Base-by-base conservation (phyloP, 345 rosid genomes). In the Syzygium jambos region DNA sequence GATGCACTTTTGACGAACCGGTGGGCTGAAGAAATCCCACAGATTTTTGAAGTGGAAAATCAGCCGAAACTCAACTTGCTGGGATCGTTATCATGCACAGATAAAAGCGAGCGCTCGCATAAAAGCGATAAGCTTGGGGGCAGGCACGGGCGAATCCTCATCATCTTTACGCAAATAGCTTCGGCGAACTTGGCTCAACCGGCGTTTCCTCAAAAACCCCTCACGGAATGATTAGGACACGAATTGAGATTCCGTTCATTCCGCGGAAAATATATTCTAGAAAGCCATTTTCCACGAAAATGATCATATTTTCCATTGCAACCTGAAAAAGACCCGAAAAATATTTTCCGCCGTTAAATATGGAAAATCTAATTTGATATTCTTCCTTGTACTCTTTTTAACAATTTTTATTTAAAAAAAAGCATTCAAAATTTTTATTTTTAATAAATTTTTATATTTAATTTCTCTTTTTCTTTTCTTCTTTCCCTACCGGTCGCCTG, bases 181-280 rank as follows among this genome's bases (percentile, higher is more conserved):
- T 61, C 73, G 38, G 73, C 38, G 9, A n/a, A n/a, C 73, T n/a
- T n/a, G 38, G 73, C 73, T 61, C 7, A 30, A 34, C 10, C 1
- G 19, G 19, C 73, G 38, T n/a, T n/a, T 14, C 73, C 73, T 61
- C n/a, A 9, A 7, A n/a, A 7, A n/a, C 46, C 46, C 2, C 10
- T 17, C 19, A 4, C 73, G 34, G n/a, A 61, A 16, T 13, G 73
- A 61, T 3, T n/a, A 14, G 73, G 34, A n/a, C 30, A 61, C 6
- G 9, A 61, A 13, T n/a, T n/a, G 13, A n/a, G 19, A 1, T 7
- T 43, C 0, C 1, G 1, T 43, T 43, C 7, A 1, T 43, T 43
- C 6, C 46, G 46, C 1, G 7, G 6, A 43, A 43, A 43, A 43
- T 43, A 43, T 43, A 5, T 43, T 43, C 1, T 1, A 43, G 6